Percentiles rank a stretch among this genome's conserved stretches.
Evolutionary conservation across 2,329 filamentous ascomycete species (phyloP).

Genomic region (Tolypocladium ophioglossoides): DNA sequence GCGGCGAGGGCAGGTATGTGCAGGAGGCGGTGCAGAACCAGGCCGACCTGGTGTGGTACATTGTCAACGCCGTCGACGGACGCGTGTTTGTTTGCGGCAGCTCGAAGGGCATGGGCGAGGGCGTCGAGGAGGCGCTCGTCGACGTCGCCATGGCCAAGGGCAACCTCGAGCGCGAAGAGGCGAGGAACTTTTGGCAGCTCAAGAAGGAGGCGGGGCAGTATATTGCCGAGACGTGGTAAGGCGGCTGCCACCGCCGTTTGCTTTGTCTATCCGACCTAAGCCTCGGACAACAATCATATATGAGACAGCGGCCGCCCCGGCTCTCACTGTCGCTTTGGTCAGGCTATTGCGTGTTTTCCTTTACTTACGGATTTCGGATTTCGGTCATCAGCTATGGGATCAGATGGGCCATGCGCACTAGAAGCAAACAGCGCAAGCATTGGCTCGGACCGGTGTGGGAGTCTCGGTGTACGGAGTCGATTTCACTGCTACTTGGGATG

Average conservation of each 20-base stretch:
- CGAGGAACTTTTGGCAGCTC: conserved; percentile 75
- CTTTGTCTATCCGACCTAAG: not conserved
- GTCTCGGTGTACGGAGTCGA: not conserved
- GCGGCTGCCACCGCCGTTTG: too few species aligned
- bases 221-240: conserved; percentile 70
- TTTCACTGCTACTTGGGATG: not conserved
- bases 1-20: conserved; percentile 78
- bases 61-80: conserved; percentile 92
- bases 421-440: not conserved
- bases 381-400: not conserved
- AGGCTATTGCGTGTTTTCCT: not conserved
- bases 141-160: conserved; percentile 92
- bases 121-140: conserved; percentile 77
- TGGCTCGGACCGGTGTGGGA: not conserved
- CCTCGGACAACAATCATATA: not conserved
- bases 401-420: not conserved
- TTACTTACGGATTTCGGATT: not conserved
- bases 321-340: not conserved
- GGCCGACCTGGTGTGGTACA: conserved; percentile 95
- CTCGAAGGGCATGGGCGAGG: conserved; percentile 94
- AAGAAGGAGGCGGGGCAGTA: conserved; percentile 94
- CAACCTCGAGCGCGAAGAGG: conserved; percentile 71
- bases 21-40: conserved; percentile 90
- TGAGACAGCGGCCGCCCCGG: not conserved
- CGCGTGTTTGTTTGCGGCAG: conserved; percentile 94